Base-by-base conservation (phyloP, 805 yeast genomes). In the Starmerella floris region DNA sequence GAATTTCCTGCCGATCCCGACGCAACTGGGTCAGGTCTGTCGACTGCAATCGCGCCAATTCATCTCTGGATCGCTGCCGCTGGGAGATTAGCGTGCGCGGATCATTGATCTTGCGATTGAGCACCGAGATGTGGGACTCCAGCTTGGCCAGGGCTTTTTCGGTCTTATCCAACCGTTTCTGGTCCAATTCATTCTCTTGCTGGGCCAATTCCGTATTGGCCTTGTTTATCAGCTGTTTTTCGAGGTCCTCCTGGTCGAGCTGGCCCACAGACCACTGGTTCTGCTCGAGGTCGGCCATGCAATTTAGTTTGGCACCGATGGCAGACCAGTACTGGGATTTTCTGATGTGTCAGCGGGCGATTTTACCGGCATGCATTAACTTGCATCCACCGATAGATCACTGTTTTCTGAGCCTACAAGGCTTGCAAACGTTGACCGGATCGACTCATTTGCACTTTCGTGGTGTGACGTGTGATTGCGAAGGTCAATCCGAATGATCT, bases 241-340 rank as follows among this genome's bases (percentile, higher is more conserved):
- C 98, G n/a, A 88, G 61, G 8, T 77, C 76, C 41, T 73, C 76
- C 59, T 91, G 97, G 52, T 82, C 85, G 45, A 84, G 76, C 3
- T 83, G 64, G n/a, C 44, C 48, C 15, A 44, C 21, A 2, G 51
- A 20, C 44, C 42, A 42, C 2, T 20, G 16, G 13, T 25, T 25
- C 1, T 31, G 37, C 25, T 34, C 50, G 17, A 30, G 32, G 17
- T 30, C 32, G 13, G 28, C 28, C 28, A 25, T 25, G 8, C 28
- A 13, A 25, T 13, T 25, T n/a, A n/a, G n/a, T n/a, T n/a, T n/a
- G n/a, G n/a, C n/a, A n/a, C n/a, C n/a, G n/a, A n/a, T n/a, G n/a
- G n/a, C n/a, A n/a, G n/a, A n/a, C n/a, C n/a, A n/a, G n/a, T n/a
- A n/a, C n/a, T n/a, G n/a, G n/a, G n/a, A n/a, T n/a, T n/a, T n/a